Evolutionary conservation across 2,329 filamentous ascomycete genomes (phyloP).

Genomic region (Nothophoma quercina): DNA sequence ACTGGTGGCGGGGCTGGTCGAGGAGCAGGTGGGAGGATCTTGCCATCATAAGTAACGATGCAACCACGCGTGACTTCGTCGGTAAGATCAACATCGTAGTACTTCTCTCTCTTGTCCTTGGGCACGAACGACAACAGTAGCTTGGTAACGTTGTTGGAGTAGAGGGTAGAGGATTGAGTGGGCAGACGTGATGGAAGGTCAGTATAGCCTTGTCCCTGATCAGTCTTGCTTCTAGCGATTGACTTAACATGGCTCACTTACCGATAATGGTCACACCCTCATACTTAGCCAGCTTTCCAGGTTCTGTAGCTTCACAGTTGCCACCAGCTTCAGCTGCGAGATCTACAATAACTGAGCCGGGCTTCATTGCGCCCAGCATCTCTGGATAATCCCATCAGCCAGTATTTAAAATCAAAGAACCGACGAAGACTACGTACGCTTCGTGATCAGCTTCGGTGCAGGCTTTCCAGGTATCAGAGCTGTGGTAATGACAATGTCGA

Average conservation of each 20-base stretch:
- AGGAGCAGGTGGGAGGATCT: constrained; percentile 77
- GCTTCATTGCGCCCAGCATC: constrained; percentile 86
- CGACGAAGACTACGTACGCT: constrained; percentile 38
- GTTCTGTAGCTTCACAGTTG: constrained; percentile 83
- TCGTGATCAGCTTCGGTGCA: constrained; percentile 84
- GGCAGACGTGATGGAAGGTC: constrained; percentile 86
- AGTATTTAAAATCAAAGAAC: neutral
- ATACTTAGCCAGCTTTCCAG: constrained; percentile 73
- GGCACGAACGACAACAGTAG: constrained; percentile 83
- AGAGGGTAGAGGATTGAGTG: constrained; percentile 87
- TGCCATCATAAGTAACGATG: constrained; percentile 80
- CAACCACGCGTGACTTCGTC: constrained; percentile 88
- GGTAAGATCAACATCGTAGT: constrained; percentile 79
- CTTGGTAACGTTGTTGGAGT: constrained; percentile 94
- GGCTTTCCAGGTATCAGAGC: constrained; percentile 87
- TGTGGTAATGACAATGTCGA: constrained; percentile 92
- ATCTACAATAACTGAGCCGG: constrained; percentile 87
- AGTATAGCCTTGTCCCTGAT: constrained; percentile 67
- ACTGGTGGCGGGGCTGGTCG: constrained; percentile 69
- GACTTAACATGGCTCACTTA: too few species aligned
- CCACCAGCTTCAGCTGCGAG: constrained; percentile 87
- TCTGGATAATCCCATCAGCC: neutral
- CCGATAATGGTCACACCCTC: constrained; percentile 86
- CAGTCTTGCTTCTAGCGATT: neutral
- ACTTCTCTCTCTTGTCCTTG: constrained; percentile 76